A percentile compares a stretch with the other conserved stretches of the same genome.
phyloP scores from a whole-genome alignment of 352 stramenopile species.

The Phytopythium delawarense region DNA sequence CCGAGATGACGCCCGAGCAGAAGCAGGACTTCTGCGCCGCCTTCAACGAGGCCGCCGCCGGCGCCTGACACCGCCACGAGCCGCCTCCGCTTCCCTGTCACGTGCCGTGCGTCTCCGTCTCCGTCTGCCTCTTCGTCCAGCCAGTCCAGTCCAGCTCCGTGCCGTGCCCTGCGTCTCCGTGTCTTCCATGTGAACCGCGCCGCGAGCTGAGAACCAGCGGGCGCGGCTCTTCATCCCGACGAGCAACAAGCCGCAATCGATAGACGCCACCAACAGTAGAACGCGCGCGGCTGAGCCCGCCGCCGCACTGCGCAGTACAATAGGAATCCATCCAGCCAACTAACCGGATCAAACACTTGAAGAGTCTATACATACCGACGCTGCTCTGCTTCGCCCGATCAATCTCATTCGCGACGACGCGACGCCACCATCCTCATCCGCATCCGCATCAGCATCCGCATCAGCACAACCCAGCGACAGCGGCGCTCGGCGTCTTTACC shows the following conservation, averaged over 20 bases:
- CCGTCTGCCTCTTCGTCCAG: background rate
- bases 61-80: background rate
- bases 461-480: background rate
- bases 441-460: background rate
- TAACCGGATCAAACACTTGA: background rate
- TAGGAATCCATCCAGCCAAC: background rate
- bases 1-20: constrained; percentile 52
- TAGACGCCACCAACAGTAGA: constrained; percentile 1
- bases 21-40: constrained; percentile 48
- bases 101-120: background rate
- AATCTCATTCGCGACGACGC: background rate
- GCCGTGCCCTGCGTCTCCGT: background rate
- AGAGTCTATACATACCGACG: too few relatives aligned
- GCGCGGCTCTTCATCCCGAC: background rate
- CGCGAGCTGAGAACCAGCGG: background rate
- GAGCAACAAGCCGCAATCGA: background rate
- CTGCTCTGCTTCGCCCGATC: background rate
- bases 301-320: background rate
- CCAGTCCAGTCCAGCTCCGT: background rate
- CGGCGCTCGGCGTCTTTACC: background rate
- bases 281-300: background rate
- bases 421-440: background rate
- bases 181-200: background rate
- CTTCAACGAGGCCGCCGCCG: constrained; percentile 24
- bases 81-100: too few relatives aligned